Conservation (phyloP, 805 yeast species). For the Hermanozyma aechmeae region DNA sequence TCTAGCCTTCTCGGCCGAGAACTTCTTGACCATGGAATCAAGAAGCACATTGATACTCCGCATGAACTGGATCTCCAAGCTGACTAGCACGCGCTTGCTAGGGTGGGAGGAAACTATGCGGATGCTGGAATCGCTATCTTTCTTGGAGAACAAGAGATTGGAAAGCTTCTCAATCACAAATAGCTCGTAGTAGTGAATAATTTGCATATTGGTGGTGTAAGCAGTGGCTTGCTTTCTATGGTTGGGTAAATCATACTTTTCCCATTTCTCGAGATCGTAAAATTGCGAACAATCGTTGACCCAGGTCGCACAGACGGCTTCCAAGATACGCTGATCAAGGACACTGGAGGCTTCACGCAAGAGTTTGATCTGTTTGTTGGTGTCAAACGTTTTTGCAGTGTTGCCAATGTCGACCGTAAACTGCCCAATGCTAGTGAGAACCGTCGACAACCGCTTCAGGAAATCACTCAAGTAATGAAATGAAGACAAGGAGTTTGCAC, state of each 20-base stretch:
- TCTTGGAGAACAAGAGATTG: conserved; percentile 14
- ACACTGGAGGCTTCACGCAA: conserved; percentile 22
- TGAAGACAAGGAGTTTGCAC: conserved; percentile 32
- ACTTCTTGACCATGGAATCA: conserved; percentile 33
- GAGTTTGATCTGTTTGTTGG: conserved; percentile 26
- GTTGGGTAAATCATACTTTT: conserved; percentile 11
- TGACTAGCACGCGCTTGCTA: conserved; percentile 28
- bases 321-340: conserved; percentile 29
- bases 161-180: conserved; percentile 23
- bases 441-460: conserved; percentile 15
- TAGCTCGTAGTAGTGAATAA: conserved; percentile 26
- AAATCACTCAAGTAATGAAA: conserved; percentile 24
- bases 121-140: conserved; percentile 9
- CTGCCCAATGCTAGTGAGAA: conserved; percentile 23
- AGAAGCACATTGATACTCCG: conserved; percentile 30
- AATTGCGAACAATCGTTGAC: conserved; percentile 37
- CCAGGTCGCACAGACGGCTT: conserved; percentile 35
- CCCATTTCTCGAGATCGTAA: conserved; percentile 36
- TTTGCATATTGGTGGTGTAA: conserved; percentile 25
- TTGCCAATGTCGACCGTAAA: conserved; percentile 25
- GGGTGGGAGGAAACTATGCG: conserved; percentile 29
- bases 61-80: conserved; percentile 37
- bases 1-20: conserved; percentile 11
- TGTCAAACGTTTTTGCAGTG: conserved; percentile 19
- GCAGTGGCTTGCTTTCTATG: conserved; percentile 9